Conservation (phyloP, 257 asterid genomes). For the Solanum infundibuliforme region DNA sequence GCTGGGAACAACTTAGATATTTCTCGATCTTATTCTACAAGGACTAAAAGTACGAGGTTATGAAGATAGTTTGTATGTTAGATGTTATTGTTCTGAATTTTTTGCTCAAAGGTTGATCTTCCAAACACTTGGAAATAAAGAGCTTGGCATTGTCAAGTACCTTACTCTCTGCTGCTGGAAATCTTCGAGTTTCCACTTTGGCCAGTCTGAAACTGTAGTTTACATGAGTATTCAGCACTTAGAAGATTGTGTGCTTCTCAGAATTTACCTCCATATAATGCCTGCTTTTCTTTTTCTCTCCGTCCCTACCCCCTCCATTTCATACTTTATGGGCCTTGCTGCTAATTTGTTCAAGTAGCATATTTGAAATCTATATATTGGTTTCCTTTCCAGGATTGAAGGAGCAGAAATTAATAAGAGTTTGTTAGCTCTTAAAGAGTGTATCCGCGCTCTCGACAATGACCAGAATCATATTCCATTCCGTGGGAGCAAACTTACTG, state of each 20-base stretch:
- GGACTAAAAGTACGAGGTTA: not conserved
- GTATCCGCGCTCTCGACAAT: conserved; percentile 98
- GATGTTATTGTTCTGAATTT: not conserved
- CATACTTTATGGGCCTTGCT: not conserved
- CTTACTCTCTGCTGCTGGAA: not conserved
- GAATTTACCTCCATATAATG: not conserved
- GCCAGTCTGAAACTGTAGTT: not conserved
- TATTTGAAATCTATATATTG: not conserved
- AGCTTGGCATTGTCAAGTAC: not conserved
- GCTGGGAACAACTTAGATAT: not conserved
- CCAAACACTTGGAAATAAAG: not conserved
- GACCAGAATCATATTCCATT: conserved; percentile 98
- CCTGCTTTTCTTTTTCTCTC: not conserved
- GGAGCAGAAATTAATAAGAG: conserved; percentile 99
- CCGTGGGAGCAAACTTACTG: conserved; percentile 99
- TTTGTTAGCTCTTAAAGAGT: conserved; percentile 92
- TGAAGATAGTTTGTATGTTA: not conserved
- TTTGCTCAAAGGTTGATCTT: not conserved
- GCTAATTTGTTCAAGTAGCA: not conserved
- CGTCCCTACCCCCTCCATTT: not conserved
- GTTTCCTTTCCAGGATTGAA: conserved; percentile 73
- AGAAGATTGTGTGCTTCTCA: not conserved
- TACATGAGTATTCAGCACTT: not conserved
- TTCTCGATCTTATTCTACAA: not conserved
- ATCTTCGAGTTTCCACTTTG: not conserved